Conservation (phyloP, 1,139 yeast genomes). For the Zygosaccharomyces sapae region DNA sequence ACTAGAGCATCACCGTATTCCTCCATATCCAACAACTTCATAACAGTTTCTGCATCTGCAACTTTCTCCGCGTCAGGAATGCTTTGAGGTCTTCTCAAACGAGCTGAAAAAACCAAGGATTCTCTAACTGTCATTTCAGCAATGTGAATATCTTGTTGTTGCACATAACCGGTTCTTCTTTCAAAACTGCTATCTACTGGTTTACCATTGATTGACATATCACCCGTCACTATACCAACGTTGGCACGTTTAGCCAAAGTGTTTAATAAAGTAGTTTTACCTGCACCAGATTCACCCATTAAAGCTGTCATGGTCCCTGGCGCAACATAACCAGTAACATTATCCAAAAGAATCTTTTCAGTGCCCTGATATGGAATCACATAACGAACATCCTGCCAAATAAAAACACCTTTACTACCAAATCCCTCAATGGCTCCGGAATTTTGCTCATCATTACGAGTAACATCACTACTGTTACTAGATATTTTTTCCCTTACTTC, state of each 20-base stretch:
- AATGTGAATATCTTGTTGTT: constrained; percentile 57
- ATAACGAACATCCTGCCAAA: constrained; percentile 45
- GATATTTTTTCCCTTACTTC: constrained; percentile 23
- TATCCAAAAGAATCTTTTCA: constrained; percentile 40
- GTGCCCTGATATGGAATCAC: constrained; percentile 39
- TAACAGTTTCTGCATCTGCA: constrained; percentile 49
- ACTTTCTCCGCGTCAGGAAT: constrained; percentile 48
- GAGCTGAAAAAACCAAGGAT: constrained; percentile 51
- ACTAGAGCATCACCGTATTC: constrained; percentile 56
- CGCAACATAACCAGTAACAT: constrained; percentile 48
- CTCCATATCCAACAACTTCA: constrained; percentile 48
- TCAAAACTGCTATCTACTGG: constrained; percentile 47
- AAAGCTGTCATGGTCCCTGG: constrained; percentile 58
- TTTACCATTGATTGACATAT: constrained; percentile 52
- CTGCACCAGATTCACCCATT: constrained; percentile 74
- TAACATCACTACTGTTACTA: constrained; percentile 11
- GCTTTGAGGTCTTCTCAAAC: constrained; percentile 48
- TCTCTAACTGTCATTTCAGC: constrained; percentile 53
- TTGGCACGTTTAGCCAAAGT: constrained; percentile 52
- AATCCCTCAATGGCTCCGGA: constrained; percentile 26
- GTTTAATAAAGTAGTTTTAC: constrained; percentile 61
- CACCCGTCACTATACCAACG: constrained; percentile 55
- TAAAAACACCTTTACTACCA: constrained; percentile 37
- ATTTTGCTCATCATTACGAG: constrained; percentile 11
- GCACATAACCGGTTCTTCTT: constrained; percentile 58